Evolutionary conservation across 2,329 filamentous ascomycete species (phyloP), one percentile per base, ranked within the genome.

Genomic region (Orbilia brochopaga): DNA sequence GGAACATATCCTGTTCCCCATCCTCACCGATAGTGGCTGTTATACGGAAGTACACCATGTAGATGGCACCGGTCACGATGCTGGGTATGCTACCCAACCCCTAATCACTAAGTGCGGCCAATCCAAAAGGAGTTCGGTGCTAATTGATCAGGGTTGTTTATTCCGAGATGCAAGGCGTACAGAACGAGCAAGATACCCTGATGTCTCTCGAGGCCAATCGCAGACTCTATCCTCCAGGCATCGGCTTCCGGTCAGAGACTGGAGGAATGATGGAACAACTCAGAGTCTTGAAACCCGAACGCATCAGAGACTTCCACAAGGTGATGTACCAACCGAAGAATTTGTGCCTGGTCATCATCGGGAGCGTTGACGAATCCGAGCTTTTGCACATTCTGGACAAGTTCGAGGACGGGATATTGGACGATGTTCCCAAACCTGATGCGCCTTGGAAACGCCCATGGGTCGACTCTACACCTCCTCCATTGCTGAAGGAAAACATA

Each of bases 311-410:
- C 67, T 99, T 97, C 77, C 94, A 99, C 79, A 88, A 88, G 73
- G 90, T 92, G 74, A 97, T 99, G 93, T 99, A 99, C 78, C 93
- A 97, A 79, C 94, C 94, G 1, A 93, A 92, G 78, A 99, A 99
- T 77, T 82, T 99, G 69, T 95, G 92, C 74, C 82, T 99, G 27
- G 86, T 97, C 24, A 87, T 99, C 69, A 89, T 95, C n/a, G 94
- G 94, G 48, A 92, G 97, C 79, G 87, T 96, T 1, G 87, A 97
- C 77, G 90, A 97, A 78, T 81, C 85, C 0, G 85, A 95, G 76
- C 84, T 99, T 66, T 81, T 97, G 21, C 81, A 88, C 32, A 91
- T 95, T 52, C 81, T 99, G 35, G 91, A 96, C 76, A 83, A 87
- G 23, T 99, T 99, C 77, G 94, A 99, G 79, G 87, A 90, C 73